phyloP scores from a whole-genome alignment of 2,329 filamentous ascomycete genomes.

The Claviceps sp. region DNA sequence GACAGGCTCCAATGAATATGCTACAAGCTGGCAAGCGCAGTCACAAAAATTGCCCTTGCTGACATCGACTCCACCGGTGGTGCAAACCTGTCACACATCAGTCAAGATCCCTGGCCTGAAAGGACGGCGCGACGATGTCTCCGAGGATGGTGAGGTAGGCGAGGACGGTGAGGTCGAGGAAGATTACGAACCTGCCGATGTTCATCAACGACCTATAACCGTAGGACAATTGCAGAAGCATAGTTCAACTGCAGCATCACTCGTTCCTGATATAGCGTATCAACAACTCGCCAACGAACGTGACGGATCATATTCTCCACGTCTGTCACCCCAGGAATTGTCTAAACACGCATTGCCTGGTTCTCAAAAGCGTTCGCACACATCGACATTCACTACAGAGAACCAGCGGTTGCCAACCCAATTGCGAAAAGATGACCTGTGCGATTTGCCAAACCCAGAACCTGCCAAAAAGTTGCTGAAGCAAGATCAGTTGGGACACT shows the following conservation, averaged over 20 bases:
- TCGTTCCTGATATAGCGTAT: neutral
- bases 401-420: neutral
- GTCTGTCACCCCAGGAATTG: constrained; percentile 36
- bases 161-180: constrained; percentile 49
- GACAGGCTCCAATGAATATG: constrained; percentile 5
- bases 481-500: neutral
- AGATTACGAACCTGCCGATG: constrained; percentile 31
- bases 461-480: neutral
- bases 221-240: neutral
- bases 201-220: neutral
- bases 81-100: neutral
- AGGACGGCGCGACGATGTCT: constrained; percentile 8
- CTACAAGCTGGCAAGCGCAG: neutral
- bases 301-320: constrained; percentile 40
- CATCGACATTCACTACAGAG: neutral
- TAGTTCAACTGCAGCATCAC: neutral
- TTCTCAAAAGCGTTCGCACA: neutral
- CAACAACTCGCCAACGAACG: constrained; percentile 21
- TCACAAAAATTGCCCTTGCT: neutral
- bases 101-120: constrained; percentile 4
- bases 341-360: neutral
- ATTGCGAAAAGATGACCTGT: neutral
- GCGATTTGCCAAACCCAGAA: neutral
- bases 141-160: constrained; percentile 66
- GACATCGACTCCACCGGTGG: neutral